Conservation (phyloP, 2,329 filamentous ascomycete species). For the Elsinoe ampelina region DNA sequence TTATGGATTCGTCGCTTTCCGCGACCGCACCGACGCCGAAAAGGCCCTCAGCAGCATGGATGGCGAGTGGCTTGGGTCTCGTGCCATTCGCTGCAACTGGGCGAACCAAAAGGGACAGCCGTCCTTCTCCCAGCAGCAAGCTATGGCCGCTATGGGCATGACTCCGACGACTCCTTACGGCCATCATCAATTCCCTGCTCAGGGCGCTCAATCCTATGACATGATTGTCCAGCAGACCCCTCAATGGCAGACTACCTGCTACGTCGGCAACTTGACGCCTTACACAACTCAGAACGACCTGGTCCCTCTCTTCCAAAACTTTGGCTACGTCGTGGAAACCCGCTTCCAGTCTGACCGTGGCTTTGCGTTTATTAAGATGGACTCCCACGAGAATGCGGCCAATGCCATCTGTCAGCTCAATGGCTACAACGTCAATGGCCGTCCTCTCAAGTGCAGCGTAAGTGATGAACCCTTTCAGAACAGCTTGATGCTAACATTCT, state of each 20-base stretch:
- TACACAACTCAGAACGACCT: conserved; percentile 96
- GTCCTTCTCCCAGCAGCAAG: conserved; percentile 94
- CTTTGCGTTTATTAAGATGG: conserved; percentile 99
- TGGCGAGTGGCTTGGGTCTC: conserved; percentile 95
- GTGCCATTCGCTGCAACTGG: conserved; percentile 99
- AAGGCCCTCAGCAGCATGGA: conserved; percentile 97
- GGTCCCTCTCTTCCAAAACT: conserved; percentile 97
- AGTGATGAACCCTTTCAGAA: conserved; percentile 37
- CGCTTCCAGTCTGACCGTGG: conserved; percentile 96
- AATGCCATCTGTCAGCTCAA: conserved; percentile 98
- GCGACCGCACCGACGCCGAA: conserved; percentile 85
- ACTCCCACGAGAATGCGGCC: conserved; percentile 92
- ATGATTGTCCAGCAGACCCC: conserved; percentile 94
- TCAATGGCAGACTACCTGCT: conserved; percentile 96
- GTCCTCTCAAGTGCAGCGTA: conserved; percentile 97
- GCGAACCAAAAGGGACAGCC: conserved; percentile 99
- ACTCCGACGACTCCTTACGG: conserved; percentile 93
- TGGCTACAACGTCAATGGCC: conserved; percentile 94
- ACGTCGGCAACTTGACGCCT: conserved; percentile 93
- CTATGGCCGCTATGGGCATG: conserved; percentile 96
- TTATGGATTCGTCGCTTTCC: conserved; percentile 96
- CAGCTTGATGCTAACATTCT: conserved; percentile 18
- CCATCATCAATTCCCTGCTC: conserved; percentile 85
- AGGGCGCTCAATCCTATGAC: conserved; percentile 94
- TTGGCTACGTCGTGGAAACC: conserved; percentile 93